Base-by-base conservation (phyloP, 1,139 yeast genomes). In the Ogataea hybrid region DNA sequence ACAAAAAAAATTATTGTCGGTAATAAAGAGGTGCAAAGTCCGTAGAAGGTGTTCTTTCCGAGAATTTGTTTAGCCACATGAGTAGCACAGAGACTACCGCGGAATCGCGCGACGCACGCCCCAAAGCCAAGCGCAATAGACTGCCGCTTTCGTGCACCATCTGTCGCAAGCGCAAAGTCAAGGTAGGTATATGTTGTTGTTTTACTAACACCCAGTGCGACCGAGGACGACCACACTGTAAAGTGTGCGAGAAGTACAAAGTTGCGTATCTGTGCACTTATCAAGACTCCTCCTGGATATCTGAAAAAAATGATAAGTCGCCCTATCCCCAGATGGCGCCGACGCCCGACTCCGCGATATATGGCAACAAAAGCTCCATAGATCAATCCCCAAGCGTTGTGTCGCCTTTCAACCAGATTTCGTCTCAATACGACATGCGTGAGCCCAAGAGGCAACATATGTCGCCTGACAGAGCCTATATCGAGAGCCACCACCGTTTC, bases 231-330 rank as follows among this genome's bases (percentile, higher is more conserved):
- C 92, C 92, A 1, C 77, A 79, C 25, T 84, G 94, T 62, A 77
- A 82, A 3, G 73, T 79, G 21, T 84, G 94, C 64, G 71, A 71
- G 38, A 77, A 75, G 62, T 79, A 81, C 38, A 81, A 84, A 20
- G 79, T 80, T 16, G 79, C 83, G 6, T 84, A 82, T 57, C 62
- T 80, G 25, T 84, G 94, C 52, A 75, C 68, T 43, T 84, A 80
- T 57, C 81, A 80, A 56, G 76, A 71, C 34, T 73, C 76, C 27
- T 58, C 67, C 2, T 73, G 78, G 78, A 73, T 74, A 7, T 29
- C 48, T 18, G 46, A 42, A 4, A 32, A 35, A 20, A 20, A 28
- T 7, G 12, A 20, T 10, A 12, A 12, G 16, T 17, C 16, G 14
- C 7, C 10, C 23, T n/a, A 16, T n/a, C n/a, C 14, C 10, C n/a